Evolutionary conservation across 225 moss, liverwort and hornwort genomes (phyloP).

Genomic region (Physcomitrellopsis africana): DNA sequence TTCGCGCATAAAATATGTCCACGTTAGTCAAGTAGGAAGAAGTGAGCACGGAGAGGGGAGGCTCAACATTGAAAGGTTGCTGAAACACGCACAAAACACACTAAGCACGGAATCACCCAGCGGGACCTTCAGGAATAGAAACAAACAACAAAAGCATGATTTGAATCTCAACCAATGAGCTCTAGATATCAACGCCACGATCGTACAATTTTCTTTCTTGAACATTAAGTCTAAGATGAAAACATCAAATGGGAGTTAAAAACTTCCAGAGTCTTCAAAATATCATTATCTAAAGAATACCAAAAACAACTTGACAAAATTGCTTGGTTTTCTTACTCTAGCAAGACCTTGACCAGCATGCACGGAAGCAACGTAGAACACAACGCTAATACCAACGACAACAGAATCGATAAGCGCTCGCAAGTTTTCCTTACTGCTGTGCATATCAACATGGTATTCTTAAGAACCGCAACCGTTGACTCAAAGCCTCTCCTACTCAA

Average conservation of each 20-base stretch:
- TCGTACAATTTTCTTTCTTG: neutral
- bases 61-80: conserved; percentile 82
- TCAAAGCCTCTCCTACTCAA: neutral
- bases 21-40: conserved; percentile 62
- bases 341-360: neutral
- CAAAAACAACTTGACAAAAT: neutral
- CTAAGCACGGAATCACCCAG: neutral
- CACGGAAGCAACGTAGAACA: neutral
- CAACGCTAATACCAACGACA: neutral
- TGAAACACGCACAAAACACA: conserved; percentile 15
- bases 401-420: neutral
- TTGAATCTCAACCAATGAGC: neutral
- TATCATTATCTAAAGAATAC: neutral
- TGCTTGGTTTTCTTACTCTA: neutral
- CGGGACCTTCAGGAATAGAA: neutral
- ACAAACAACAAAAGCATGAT: neutral
- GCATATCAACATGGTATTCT: neutral
- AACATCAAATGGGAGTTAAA: too few relatives aligned
- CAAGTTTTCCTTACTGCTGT: too few relatives aligned
- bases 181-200: neutral
- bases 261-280: neutral
- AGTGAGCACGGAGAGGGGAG: conserved; percentile 50
- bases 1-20: conserved; percentile 70
- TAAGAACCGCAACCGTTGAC: neutral
- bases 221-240: neutral